These are phyloP conservation scores for Saturnispora besseyi DNA, from an alignment of 805 yeast species.

Conservation along the genomic window DNA sequence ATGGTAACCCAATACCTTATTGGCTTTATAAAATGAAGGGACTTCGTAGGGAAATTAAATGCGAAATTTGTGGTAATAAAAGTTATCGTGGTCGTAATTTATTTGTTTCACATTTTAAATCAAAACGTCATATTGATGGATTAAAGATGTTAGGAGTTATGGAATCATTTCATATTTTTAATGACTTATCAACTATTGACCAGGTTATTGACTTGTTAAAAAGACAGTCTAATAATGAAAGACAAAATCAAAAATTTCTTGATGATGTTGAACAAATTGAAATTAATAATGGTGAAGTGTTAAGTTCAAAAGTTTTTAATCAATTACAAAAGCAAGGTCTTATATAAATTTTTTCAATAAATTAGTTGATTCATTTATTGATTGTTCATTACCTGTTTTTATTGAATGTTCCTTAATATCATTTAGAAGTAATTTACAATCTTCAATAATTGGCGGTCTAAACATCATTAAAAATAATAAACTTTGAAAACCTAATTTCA, in stretches of 20 bases:
- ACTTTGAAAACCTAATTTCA: slow-evolving; percentile 72
- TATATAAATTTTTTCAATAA: slow-evolving; percentile 42
- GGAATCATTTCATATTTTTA: slow-evolving; percentile 37
- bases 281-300: slow-evolving; percentile 87
- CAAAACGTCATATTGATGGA: slow-evolving; percentile 62
- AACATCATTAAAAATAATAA: slow-evolving; percentile 79
- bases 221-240: not conserved
- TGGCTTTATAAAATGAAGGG: slow-evolving; percentile 94
- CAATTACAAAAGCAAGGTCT: slow-evolving; percentile 87
- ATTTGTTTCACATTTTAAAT: slow-evolving; percentile 71
- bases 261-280: slow-evolving; percentile 73
- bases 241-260: slow-evolving; percentile 28
- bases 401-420: slow-evolving; percentile 35
- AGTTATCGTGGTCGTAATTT: slow-evolving; percentile 64
- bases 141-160: slow-evolving; percentile 67
- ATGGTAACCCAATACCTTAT: slow-evolving; percentile 85
- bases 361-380: slow-evolving; percentile 37
- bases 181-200: slow-evolving; percentile 53
- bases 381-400: slow-evolving; percentile 34
- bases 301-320: slow-evolving; percentile 72
- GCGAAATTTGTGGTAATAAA: slow-evolving; percentile 82
- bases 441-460: slow-evolving; percentile 71
- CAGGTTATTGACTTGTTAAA: slow-evolving; percentile 59
- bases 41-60: slow-evolving; percentile 54
- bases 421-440: slow-evolving; percentile 40